phyloP scores from a whole-genome alignment of 805 yeast species.

The Nakazawaea ambrosiae region DNA sequence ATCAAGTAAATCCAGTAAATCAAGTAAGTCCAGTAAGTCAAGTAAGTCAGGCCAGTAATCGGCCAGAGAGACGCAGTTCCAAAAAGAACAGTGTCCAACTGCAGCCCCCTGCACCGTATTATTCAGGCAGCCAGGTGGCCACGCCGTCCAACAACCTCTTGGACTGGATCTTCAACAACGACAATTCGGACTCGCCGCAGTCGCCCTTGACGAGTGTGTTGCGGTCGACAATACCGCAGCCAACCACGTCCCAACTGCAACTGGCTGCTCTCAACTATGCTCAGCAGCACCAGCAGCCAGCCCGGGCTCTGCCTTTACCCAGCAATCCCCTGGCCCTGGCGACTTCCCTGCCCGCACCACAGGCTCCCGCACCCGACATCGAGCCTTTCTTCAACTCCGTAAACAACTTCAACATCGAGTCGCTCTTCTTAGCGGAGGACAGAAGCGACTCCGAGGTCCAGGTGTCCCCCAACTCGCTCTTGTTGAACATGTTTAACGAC shows the following conservation, averaged over 20 bases:
- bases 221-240: no score
- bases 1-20: background rate
- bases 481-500: constrained; percentile 11
- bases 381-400: background rate
- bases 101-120: background rate
- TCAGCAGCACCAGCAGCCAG: background rate
- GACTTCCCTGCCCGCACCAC: background rate
- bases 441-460: background rate
- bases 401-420: constrained; percentile 8
- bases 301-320: background rate
- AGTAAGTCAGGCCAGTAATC: background rate
- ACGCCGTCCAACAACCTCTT: constrained; percentile 4
- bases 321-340: background rate
- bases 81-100: background rate
- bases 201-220: no score
- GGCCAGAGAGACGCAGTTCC: background rate
- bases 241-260: no score
- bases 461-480: constrained; percentile 7
- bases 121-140: background rate
- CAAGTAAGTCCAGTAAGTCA: background rate
- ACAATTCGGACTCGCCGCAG: background rate
- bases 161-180: constrained; percentile 10
- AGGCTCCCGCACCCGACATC: background rate
- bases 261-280: background rate
- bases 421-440: constrained; percentile 7